These are phyloP conservation scores for Penicillium sp. DNA, from an alignment of 2,329 filamentous ascomycete species.

Conservation along the genomic window DNA sequence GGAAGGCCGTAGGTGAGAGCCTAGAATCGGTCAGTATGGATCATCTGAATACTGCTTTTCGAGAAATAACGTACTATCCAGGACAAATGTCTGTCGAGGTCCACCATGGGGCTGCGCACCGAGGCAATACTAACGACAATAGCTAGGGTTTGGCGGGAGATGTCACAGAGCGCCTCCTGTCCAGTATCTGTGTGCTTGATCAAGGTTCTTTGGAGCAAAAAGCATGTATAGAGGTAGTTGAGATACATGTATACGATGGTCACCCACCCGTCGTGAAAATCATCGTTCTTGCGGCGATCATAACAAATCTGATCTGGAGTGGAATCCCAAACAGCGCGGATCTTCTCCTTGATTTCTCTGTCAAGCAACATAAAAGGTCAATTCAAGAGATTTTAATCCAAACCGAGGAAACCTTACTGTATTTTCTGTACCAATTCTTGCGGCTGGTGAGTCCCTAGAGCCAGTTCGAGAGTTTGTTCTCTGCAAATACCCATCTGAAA, in stretches of 20 bases:
- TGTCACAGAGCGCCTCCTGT: slow-evolving; percentile 37
- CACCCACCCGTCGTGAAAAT: slow-evolving; percentile 23
- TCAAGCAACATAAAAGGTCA: not conserved
- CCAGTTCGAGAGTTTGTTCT: slow-evolving; percentile 38
- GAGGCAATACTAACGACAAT: slow-evolving; percentile 35
- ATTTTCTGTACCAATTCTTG: slow-evolving; percentile 30
- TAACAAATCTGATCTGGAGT: slow-evolving; percentile 33
- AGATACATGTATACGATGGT: slow-evolving; percentile 35
- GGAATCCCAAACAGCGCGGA: slow-evolving; percentile 30
- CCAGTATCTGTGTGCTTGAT: slow-evolving; percentile 37
- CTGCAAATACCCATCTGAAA: slow-evolving; percentile 32
- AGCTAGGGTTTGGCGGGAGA: slow-evolving; percentile 35
- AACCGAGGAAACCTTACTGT: slow-evolving; percentile 21
- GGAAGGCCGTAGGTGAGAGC: slow-evolving; percentile 40
- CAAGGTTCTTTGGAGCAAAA: slow-evolving; percentile 38
- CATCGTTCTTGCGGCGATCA: slow-evolving; percentile 20
- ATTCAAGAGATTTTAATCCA: not conserved
- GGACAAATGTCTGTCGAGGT: slow-evolving; percentile 38
- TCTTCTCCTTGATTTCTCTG: slow-evolving; percentile 32
- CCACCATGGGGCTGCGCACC: slow-evolving; percentile 32
- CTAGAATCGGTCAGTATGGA: slow-evolving; percentile 17
- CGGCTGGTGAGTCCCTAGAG: slow-evolving; percentile 30
- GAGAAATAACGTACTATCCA: slow-evolving; percentile 39
- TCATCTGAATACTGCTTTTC: not conserved
- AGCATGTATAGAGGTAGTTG: slow-evolving; percentile 41